phyloP scores from a whole-genome alignment of 371 early-diverging fungal species.

The Dinochytrium kinnereticum region DNA sequence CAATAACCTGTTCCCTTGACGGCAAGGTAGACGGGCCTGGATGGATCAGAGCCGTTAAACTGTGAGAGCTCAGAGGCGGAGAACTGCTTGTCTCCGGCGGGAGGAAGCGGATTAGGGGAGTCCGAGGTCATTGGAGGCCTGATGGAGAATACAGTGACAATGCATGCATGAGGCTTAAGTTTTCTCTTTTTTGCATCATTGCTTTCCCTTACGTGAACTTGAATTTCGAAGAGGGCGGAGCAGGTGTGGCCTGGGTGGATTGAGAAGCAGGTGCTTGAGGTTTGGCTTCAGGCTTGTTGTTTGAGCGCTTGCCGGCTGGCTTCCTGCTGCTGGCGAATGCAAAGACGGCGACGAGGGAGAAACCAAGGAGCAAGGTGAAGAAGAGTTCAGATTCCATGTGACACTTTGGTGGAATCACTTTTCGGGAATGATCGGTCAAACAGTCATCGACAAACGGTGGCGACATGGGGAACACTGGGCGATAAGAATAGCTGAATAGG shows the following conservation, averaged over 20 bases:
- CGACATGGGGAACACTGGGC: too few relatives aligned
- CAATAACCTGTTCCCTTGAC: constrained; percentile 67
- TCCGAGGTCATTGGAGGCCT: constrained; percentile 17
- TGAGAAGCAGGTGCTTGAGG: neutral
- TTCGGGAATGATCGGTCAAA: too few relatives aligned
- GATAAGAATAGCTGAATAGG: too few relatives aligned
- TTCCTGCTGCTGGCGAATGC: neutral
- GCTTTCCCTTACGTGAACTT: constrained; percentile 3
- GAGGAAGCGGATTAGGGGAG: constrained; percentile 7
- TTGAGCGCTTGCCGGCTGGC: neutral
- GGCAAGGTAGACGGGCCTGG: constrained; percentile 85
- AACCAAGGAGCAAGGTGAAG: constrained; percentile 3
- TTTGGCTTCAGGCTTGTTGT: neutral
- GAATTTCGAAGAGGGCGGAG: neutral
- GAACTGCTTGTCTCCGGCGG: constrained; percentile 53
- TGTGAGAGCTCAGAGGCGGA: constrained; percentile 74
- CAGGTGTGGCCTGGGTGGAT: constrained; percentile 2
- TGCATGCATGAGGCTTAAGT: neutral
- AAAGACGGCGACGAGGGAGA: neutral
- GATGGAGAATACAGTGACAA: neutral
- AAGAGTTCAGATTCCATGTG: too few relatives aligned
- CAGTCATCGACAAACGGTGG: too few relatives aligned
- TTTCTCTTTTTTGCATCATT: neutral
- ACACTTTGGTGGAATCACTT: too few relatives aligned
- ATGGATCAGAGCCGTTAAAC: constrained; percentile 81